Percentiles rank a stretch among this genome's conserved stretches.
Conservation (phyloP, 805 yeast species). For the Zygosaccharomyces gambellarensis region DNA sequence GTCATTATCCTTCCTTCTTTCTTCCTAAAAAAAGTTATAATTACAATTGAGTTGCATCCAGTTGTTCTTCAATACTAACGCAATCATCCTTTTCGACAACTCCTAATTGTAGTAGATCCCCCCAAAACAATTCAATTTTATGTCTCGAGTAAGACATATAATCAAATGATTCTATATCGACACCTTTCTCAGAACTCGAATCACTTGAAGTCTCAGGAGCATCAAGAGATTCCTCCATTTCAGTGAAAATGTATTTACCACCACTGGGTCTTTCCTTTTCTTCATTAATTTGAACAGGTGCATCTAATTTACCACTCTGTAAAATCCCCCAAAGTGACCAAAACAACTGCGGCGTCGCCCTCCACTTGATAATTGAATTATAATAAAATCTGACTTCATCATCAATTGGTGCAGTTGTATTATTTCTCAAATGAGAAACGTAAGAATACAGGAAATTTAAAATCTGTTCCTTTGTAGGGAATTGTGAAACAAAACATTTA, state of each 20-base stretch:
- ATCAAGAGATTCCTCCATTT: constrained; percentile 12
- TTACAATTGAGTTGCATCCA: constrained; percentile 8
- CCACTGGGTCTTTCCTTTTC: constrained; percentile 54
- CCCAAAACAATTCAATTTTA: constrained; percentile 67
- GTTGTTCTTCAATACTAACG: constrained; percentile 3
- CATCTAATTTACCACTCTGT: constrained; percentile 50
- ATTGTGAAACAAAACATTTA: constrained; percentile 43
- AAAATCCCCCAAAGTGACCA: constrained; percentile 95
- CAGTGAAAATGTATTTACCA: constrained; percentile 41
- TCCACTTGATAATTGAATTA: constrained; percentile 69
- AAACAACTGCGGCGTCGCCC: constrained; percentile 68
- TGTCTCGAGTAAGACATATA: constrained; percentile 70
- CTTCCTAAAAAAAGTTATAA: not conserved
- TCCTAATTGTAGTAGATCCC: constrained; percentile 64
- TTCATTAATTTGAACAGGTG: constrained; percentile 21
- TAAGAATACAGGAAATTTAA: constrained; percentile 72
- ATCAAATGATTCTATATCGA: constrained; percentile 61
- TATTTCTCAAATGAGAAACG: constrained; percentile 49
- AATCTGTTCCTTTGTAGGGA: constrained; percentile 66
- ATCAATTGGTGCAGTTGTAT: constrained; percentile 36
- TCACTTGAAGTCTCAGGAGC: constrained; percentile 24
- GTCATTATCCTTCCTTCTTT: no score
- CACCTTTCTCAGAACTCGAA: constrained; percentile 25
- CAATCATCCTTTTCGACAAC: constrained; percentile 37
- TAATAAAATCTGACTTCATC: constrained; percentile 47